phyloP scores from a whole-genome alignment of 2,329 filamentous ascomycete genomes.

The Penicillium janthinellum region DNA sequence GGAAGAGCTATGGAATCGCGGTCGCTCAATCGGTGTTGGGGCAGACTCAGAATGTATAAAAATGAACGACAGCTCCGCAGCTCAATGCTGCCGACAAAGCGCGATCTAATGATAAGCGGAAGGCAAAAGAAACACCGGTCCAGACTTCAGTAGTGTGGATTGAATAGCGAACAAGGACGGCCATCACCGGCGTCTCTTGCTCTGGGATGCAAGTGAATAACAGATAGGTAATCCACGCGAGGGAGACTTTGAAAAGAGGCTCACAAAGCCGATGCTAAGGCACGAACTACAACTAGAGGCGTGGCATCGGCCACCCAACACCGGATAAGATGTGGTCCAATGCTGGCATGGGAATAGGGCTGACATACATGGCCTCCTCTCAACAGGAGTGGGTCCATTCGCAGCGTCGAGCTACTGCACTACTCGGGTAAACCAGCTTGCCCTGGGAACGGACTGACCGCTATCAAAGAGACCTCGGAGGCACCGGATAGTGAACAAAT shows the following conservation, averaged over 20 bases:
- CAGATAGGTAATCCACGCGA: not conserved
- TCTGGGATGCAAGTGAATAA: not conserved
- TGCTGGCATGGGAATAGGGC: not conserved
- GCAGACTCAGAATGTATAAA: not conserved
- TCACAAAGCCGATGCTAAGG: conserved; percentile 1
- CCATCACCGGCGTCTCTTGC: not conserved
- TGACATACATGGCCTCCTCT: not conserved
- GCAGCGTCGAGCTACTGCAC: conserved; percentile 1
- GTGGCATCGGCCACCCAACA: not conserved
- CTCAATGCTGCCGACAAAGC: not conserved
- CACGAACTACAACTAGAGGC: not conserved
- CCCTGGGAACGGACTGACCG: not conserved
- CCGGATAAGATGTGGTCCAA: not conserved
- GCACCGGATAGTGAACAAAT: not conserved
- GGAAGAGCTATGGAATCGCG: not conserved
- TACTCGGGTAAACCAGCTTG: conserved; percentile 7
- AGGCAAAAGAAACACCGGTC: not conserved
- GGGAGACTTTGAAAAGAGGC: conserved; percentile 3
- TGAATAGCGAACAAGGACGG: not conserved
- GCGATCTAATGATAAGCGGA: not conserved
- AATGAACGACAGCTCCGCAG: not conserved
- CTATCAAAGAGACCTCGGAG: conserved; percentile 1
- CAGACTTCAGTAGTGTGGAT: not conserved
- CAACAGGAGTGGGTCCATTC: not conserved
- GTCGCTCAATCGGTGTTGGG: not conserved